phyloP scores from a whole-genome alignment of 1,139 yeast species.

The Spencermartinsiella ligniputridi region DNA sequence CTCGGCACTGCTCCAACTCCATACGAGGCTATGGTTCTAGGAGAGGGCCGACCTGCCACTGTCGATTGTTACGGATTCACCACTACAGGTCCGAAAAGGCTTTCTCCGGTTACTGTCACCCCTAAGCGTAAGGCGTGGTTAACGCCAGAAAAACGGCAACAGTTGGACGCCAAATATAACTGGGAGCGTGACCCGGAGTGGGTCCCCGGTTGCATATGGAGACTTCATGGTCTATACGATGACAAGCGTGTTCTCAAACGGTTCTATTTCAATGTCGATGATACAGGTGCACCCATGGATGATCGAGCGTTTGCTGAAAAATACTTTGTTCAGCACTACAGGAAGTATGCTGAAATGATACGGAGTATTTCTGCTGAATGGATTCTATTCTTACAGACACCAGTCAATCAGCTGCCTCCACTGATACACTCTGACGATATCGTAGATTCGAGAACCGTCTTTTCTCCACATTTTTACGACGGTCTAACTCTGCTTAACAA shows the following conservation, averaged over 20 bases:
- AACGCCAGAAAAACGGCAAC: constrained; percentile 29
- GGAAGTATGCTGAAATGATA: constrained; percentile 40
- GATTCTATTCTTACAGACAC: constrained; percentile 71
- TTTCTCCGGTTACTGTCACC: constrained; percentile 50
- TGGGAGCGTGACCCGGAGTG: constrained; percentile 63
- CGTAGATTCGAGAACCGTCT: constrained; percentile 44
- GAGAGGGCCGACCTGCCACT: constrained; percentile 67
- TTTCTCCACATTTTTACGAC: constrained; percentile 88
- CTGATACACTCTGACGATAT: constrained; percentile 40
- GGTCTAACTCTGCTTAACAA: constrained; percentile 90
- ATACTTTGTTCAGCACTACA: constrained; percentile 56
- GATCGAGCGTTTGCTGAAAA: constrained; percentile 55
- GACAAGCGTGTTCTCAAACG: constrained; percentile 53
- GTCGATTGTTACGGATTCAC: constrained; percentile 65
- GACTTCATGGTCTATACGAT: constrained; percentile 75
- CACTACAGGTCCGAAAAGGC: constrained; percentile 66
- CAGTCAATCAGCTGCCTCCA: constrained; percentile 79
- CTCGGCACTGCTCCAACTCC: constrained; percentile 32
- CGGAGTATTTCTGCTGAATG: constrained; percentile 40
- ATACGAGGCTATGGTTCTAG: constrained; percentile 41
- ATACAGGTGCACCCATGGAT: constrained; percentile 36
- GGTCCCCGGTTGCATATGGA: constrained; percentile 80
- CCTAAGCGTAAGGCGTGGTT: constrained; percentile 81
- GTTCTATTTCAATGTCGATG: constrained; percentile 47
- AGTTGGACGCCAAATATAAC: constrained; percentile 59